Evolutionary conservation across 345 rosid genomes (phyloP).

Genomic region (Syzygium grande): DNA sequence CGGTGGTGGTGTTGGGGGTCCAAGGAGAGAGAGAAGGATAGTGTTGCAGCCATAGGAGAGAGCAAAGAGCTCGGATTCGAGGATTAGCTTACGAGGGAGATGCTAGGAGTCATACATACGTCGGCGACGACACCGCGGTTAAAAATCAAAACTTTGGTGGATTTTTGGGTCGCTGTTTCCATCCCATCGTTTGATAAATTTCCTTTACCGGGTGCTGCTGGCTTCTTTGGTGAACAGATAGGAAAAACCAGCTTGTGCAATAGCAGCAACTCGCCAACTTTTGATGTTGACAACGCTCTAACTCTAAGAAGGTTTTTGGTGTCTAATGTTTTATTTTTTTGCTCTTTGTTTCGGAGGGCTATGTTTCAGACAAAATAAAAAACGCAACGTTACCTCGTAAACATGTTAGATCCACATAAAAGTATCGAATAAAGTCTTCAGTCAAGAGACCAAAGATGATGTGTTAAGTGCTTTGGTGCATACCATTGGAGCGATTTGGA

Average conservation of each 20-base stretch:
- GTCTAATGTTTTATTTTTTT: background rate
- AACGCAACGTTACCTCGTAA: background rate
- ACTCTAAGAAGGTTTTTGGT: background rate
- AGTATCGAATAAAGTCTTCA: background rate
- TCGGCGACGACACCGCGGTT: background rate
- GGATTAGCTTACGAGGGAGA: background rate
- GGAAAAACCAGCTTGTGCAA: too few relatives aligned
- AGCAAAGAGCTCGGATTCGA: background rate
- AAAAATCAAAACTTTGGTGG: background rate
- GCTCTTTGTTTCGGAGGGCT: background rate
- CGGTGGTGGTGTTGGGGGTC: slow-evolving; percentile 24
- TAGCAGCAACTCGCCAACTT: too few relatives aligned
- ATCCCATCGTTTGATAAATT: too few relatives aligned
- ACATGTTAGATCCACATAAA: background rate
- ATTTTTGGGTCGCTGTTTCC: background rate
- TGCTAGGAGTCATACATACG: background rate
- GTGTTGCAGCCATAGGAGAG: slow-evolving; percentile 36
- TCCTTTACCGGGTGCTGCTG: too few relatives aligned
- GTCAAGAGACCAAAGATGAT: background rate
- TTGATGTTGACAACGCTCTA: background rate
- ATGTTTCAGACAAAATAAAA: background rate
- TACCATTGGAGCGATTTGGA: background rate
- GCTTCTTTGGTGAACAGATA: too few relatives aligned
- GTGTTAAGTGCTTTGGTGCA: background rate
- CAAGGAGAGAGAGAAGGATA: slow-evolving; percentile 31